Conservation (phyloP, 2,329 filamentous ascomycete species). For the Gnomoniopsis smithogilvyi region DNA sequence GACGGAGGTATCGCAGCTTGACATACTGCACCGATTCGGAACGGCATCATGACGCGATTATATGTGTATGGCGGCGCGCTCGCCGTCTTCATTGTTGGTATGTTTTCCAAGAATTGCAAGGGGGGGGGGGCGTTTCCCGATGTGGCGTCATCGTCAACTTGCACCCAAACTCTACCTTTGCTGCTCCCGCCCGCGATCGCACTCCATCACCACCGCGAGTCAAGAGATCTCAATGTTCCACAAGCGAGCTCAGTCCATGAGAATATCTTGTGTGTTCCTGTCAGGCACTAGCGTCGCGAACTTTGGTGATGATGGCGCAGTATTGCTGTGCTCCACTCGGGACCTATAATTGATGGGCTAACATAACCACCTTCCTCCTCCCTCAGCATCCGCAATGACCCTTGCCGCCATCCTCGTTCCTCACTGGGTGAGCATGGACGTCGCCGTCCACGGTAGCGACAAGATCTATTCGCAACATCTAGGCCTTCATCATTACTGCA, state of each 20-base stretch:
- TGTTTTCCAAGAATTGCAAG: neutral
- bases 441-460: slow-evolving; percentile 42
- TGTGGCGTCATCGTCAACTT: slow-evolving; percentile 1
- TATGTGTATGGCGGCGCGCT: slow-evolving; percentile 17
- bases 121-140: neutral
- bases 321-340: no score
- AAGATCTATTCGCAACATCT: slow-evolving; percentile 55
- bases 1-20: slow-evolving; percentile 2
- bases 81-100: slow-evolving; percentile 18
- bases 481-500: slow-evolving; percentile 81
- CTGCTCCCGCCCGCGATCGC: neutral
- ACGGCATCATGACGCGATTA: slow-evolving; percentile 16
- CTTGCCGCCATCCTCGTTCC: slow-evolving; percentile 66
- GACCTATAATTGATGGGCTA: no score
- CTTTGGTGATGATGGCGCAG: no score
- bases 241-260: neutral
- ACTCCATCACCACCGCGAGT: neutral
- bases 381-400: slow-evolving; percentile 66
- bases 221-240: neutral
- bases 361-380: slow-evolving; percentile 22
- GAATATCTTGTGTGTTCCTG: neutral
- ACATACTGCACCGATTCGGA: slow-evolving; percentile 5
- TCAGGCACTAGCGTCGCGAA: neutral
- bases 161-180: neutral
- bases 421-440: slow-evolving; percentile 66